Evolutionary conservation across 2,329 filamentous ascomycete species (phyloP).

Genomic region (Penicillium sp.): DNA sequence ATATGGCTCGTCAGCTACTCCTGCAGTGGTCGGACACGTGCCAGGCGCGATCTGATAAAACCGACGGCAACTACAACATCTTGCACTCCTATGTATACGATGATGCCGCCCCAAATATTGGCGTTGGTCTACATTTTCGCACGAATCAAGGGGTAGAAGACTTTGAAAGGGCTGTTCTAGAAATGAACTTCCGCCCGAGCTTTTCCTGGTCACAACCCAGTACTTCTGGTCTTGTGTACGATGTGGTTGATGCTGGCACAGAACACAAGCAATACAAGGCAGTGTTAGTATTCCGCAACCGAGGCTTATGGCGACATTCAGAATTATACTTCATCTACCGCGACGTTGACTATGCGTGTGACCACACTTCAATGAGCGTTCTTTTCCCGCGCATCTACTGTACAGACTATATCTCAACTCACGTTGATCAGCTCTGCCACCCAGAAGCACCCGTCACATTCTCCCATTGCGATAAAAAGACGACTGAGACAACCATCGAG

Average conservation of each 20-base stretch:
- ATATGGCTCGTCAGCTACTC: constrained; percentile 23
- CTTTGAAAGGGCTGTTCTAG: constrained; percentile 30
- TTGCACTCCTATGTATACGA: constrained; percentile 34
- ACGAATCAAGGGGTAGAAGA: constrained; percentile 23
- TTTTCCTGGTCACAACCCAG: constrained; percentile 28
- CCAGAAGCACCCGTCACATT: constrained; percentile 26
- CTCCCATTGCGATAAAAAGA: constrained; percentile 32
- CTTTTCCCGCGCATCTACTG: constrained; percentile 28
- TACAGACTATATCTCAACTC: constrained; percentile 33
- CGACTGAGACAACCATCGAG: constrained; percentile 14
- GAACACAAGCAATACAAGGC: constrained; percentile 36
- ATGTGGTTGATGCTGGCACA: constrained; percentile 27
- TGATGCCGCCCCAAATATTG: constrained; percentile 31
- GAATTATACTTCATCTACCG: constrained; percentile 32
- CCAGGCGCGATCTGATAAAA: constrained; percentile 28
- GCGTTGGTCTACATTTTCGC: constrained; percentile 26
- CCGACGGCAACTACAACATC: constrained; percentile 32
- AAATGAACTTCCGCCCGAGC: constrained; percentile 19
- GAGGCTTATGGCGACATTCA: constrained; percentile 26
- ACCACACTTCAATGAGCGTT: constrained; percentile 25
- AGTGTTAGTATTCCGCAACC: constrained; percentile 22
- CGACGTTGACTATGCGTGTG: constrained; percentile 30
- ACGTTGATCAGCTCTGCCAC: constrained; percentile 31
- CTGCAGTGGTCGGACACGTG: constrained; percentile 35
- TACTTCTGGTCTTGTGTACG: constrained; percentile 29